Conservation (phyloP, 495 filamentous ascomycete species). For the Hyaloscypha variabilis region DNA sequence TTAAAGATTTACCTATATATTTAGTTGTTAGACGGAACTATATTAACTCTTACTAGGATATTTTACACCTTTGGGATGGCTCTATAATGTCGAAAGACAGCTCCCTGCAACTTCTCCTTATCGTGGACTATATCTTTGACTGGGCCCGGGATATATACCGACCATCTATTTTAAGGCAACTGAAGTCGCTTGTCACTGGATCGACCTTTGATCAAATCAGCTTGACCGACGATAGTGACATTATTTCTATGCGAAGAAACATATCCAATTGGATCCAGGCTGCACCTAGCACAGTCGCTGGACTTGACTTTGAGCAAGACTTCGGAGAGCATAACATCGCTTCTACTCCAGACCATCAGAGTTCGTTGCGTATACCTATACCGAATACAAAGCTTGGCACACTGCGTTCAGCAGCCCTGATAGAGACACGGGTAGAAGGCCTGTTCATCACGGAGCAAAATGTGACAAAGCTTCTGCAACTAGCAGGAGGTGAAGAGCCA, state of each 20-base stretch:
- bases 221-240: conserved; percentile 22
- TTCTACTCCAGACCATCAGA: conserved; percentile 18
- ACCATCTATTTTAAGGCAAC: conserved; percentile 23
- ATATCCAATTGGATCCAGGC: conserved; percentile 23
- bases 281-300: conserved; percentile 20
- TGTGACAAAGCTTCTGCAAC: conserved; percentile 17
- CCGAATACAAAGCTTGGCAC: conserved; percentile 27
- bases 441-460: conserved; percentile 21
- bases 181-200: conserved; percentile 22
- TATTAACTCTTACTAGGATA: conserved; percentile 13
- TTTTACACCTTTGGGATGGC: conserved; percentile 32
- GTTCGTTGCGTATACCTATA: conserved; percentile 18
- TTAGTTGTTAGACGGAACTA: conserved; percentile 13
- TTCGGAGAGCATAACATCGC: conserved; percentile 4
- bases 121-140: conserved; percentile 41
- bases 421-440: conserved; percentile 19
- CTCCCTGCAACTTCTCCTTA: conserved; percentile 36
- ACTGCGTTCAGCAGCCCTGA: conserved; percentile 22
- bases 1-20: conserved; percentile 7
- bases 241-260: conserved; percentile 27
- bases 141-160: conserved; percentile 41
- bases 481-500: conserved; percentile 20
- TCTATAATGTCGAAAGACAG: conserved; percentile 29
- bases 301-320: conserved; percentile 17
- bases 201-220: conserved; percentile 21